phyloP scores from a whole-genome alignment of 805 yeast genomes.

The Sporopachydermia lactativora region DNA sequence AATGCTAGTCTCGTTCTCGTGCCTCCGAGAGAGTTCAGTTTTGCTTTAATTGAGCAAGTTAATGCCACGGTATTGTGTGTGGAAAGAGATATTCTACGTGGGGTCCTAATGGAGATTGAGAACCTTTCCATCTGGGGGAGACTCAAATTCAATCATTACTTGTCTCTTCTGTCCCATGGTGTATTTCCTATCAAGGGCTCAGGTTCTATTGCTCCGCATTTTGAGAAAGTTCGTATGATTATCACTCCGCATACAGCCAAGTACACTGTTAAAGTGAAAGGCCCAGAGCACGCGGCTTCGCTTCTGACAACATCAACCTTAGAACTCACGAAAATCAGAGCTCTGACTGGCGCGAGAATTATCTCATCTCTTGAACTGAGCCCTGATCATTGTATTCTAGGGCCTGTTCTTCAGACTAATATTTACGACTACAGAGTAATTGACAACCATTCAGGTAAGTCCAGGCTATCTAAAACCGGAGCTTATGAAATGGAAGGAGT shows the following conservation, averaged over 20 bases:
- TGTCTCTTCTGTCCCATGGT: slow-evolving; percentile 12
- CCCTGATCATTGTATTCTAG: not conserved
- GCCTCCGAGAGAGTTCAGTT: not conserved
- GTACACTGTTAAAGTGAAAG: not conserved
- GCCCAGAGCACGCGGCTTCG: not conserved
- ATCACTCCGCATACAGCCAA: slow-evolving; percentile 9
- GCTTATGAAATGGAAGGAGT: not conserved
- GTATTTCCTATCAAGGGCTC: slow-evolving; percentile 10
- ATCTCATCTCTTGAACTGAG: slow-evolving; percentile 13
- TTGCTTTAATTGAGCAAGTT: not conserved
- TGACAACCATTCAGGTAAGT: not conserved
- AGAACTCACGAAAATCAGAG: slow-evolving; percentile 15
- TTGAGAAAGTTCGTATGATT: slow-evolving; percentile 16
- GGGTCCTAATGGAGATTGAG: not conserved
- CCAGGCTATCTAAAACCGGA: not conserved
- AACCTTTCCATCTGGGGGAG: not conserved
- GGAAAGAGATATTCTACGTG: not conserved
- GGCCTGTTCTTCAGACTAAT: not conserved
- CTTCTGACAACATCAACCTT: slow-evolving; percentile 7
- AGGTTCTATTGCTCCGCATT: slow-evolving; percentile 12
- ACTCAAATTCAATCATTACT: not conserved
- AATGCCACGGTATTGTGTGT: not conserved
- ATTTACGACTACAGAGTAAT: not conserved
- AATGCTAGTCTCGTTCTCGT: not conserved
- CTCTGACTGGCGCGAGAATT: slow-evolving; percentile 21